phyloP scores from a whole-genome alignment of 768 basidiomycete species.

The Hericium erinaceus region DNA sequence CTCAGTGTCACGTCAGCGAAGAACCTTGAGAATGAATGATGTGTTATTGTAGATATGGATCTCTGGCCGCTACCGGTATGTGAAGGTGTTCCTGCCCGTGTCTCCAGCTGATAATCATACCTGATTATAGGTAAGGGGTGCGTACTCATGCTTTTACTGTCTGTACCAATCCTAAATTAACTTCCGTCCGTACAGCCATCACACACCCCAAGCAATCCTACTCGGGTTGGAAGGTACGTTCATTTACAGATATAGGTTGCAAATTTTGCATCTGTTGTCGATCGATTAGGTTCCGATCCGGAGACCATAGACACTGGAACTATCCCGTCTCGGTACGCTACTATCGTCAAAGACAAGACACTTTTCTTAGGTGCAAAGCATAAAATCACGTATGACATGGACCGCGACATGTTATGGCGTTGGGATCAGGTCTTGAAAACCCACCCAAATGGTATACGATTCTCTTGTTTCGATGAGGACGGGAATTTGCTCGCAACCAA shows the following conservation, averaged over 20 bases:
- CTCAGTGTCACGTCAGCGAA: background rate
- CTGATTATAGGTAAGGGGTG: slow-evolving; percentile 63
- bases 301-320: slow-evolving; percentile 89
- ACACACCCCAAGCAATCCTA: slow-evolving; percentile 80
- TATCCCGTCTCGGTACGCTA: slow-evolving; percentile 64
- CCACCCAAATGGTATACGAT: slow-evolving; percentile 90
- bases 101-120: background rate
- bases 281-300: slow-evolving; percentile 61
- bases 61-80: slow-evolving; percentile 83
- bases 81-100: background rate
- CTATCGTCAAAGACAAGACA: slow-evolving; percentile 54
- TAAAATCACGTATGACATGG: slow-evolving; percentile 78
- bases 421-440: slow-evolving; percentile 86
- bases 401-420: slow-evolving; percentile 88
- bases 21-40: background rate
- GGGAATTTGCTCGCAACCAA: slow-evolving; percentile 89
- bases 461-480: slow-evolving; percentile 71
- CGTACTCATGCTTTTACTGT: slow-evolving; percentile 14
- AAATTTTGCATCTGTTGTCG: background rate
- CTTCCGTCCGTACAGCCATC: slow-evolving; percentile 42
- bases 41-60: slow-evolving; percentile 58
- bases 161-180: background rate
- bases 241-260: background rate
- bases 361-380: slow-evolving; percentile 67
- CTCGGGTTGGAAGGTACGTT: slow-evolving; percentile 60